Base-by-base conservation (phyloP, 768 basidiomycete species). In the Tricholoma saponaceum region DNA sequence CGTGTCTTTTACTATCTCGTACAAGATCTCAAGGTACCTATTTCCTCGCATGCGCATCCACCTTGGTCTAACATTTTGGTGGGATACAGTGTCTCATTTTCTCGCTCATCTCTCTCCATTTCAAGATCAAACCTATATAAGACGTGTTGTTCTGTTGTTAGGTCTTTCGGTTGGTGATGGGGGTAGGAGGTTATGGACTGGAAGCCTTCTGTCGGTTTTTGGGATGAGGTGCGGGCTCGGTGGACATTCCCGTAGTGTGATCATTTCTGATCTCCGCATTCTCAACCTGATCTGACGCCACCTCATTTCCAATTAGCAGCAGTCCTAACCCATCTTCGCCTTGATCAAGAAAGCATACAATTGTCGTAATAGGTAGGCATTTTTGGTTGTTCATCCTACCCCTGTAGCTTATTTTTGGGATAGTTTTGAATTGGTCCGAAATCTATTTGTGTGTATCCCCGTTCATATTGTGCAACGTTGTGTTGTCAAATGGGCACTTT, bases 41-140 rank as follows among this genome's bases (percentile, higher is more conserved):
- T 12, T 32, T 37, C 30, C 32, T 28, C 39, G 12, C 43, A 59
- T 28, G 51, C 12, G 49, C 2, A 18, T 28, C 52, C 61, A n/a
- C 41, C 13, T 32, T 52, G 23, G 59, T 47, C 41, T 54, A n/a
- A 54, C 22, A 49, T 4, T 47, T 49, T 12, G 46, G 18, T 51
- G 10, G 49, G 18, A 23, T 28, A 5, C 66, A 99, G 96, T 98
- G 95, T 75, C 83, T 98, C 59, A 95, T 99, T 64, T 97, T 98
- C 73, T 98, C 97, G 8, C 83, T 99, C 60, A 98, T 99, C 70
- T 93, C 94, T 2, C 84, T 99, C 35, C 96, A 99, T 80, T 98
- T 99, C 89, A 98, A 98, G 79, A 98, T 99, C 82, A 98, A 99
- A 81, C 97, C 97, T 14, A 98, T 94, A 65, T 94, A 85, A 75